phyloP scores from a whole-genome alignment of 2,329 filamentous ascomycete genomes.

The Cladosporium oxysporum region DNA sequence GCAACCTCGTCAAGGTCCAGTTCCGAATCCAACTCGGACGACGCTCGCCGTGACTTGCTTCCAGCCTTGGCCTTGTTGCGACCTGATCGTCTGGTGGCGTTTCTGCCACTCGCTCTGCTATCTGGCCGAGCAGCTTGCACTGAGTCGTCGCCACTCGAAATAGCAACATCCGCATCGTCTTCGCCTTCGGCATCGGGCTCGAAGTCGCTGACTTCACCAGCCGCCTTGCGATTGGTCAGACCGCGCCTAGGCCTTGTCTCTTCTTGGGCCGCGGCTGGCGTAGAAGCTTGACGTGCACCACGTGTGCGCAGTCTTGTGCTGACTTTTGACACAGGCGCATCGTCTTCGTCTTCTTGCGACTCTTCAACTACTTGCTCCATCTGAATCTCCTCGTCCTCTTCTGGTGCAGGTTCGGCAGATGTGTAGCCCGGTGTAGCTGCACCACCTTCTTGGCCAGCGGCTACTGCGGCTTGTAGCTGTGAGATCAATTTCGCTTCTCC shows the following conservation, averaged over 20 bases:
- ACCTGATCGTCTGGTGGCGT: slow-evolving; percentile 51
- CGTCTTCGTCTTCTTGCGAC: slow-evolving; percentile 57
- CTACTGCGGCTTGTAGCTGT: slow-evolving; percentile 30
- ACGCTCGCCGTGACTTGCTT: slow-evolving; percentile 36
- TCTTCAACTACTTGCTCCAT: slow-evolving; percentile 41
- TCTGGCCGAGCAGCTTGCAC: slow-evolving; percentile 47
- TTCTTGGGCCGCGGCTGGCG: slow-evolving; percentile 35
- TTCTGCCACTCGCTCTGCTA: slow-evolving; percentile 48
- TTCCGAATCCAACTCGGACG: slow-evolving; percentile 51
- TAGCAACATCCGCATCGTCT: slow-evolving; percentile 55
- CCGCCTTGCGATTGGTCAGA: slow-evolving; percentile 45
- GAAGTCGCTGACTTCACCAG: slow-evolving; percentile 62
- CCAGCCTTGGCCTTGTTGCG: slow-evolving; percentile 49
- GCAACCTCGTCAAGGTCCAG: slow-evolving; percentile 51
- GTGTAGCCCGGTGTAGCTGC: slow-evolving; percentile 19
- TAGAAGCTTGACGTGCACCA: slow-evolving; percentile 31
- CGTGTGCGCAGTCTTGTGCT: slow-evolving; percentile 43
- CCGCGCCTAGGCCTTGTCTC: slow-evolving; percentile 39
- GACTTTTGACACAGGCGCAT: slow-evolving; percentile 55
- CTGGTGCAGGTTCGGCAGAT: slow-evolving; percentile 22
- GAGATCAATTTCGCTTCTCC: slow-evolving; percentile 35
- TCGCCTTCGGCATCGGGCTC: slow-evolving; percentile 61
- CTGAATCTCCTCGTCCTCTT: slow-evolving; percentile 37
- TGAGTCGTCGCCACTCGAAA: slow-evolving; percentile 53
- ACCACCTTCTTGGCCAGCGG: slow-evolving; percentile 30